Evolutionary conservation across 768 basidiomycete genomes (phyloP).

Genomic region (Pulveroboletus sp.): DNA sequence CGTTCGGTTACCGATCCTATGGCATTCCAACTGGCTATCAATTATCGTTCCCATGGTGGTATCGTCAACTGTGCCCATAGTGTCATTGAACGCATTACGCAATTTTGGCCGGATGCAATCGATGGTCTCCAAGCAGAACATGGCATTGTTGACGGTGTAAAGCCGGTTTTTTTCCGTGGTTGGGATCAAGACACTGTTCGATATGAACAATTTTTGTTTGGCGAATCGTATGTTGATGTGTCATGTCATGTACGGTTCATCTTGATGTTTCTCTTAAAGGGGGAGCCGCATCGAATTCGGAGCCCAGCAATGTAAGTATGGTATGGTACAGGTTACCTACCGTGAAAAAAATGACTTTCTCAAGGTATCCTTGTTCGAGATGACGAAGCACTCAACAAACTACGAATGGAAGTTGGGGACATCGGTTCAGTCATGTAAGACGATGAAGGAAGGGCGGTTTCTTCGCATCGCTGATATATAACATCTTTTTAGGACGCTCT

Average conservation of each 20-base stretch:
- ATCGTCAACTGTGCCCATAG: conserved; percentile 70
- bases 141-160: conserved; percentile 48
- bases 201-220: conserved; percentile 57
- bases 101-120: conserved; percentile 61
- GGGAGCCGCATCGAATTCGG: conserved; percentile 54
- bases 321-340: background rate
- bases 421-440: conserved; percentile 56
- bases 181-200: conserved; percentile 39
- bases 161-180: conserved; percentile 54
- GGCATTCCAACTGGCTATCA: conserved; percentile 55
- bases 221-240: conserved; percentile 35
- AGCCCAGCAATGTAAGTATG: conserved; percentile 55
- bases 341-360: background rate
- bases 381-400: conserved; percentile 42
- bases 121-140: conserved; percentile 53
- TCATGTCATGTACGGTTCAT: background rate
- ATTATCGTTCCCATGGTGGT: conserved; percentile 69
- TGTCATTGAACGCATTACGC: conserved; percentile 55
- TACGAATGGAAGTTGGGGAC: conserved; percentile 50
- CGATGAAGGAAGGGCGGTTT: background rate
- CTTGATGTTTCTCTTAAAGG: conserved; percentile 27
- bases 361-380: conserved; percentile 69
- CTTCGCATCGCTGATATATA: background rate
- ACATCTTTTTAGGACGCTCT: conserved; percentile 24
- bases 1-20: conserved; percentile 23